Evolutionary conservation across 2,329 filamentous ascomycete genomes (phyloP).

Genomic region (Gaeumannomyces sp.): DNA sequence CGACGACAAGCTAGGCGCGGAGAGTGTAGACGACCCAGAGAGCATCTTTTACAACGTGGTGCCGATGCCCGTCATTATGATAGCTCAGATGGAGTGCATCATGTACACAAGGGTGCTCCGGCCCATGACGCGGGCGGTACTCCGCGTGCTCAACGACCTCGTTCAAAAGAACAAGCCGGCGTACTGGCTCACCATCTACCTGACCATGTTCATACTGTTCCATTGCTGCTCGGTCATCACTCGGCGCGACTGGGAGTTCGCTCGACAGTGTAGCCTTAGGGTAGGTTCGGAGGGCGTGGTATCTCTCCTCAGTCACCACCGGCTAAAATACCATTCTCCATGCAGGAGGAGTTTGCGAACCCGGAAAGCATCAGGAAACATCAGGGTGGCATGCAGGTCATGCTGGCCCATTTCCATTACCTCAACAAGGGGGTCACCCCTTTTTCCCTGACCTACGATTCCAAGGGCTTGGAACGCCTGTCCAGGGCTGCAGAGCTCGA

Average conservation of each 20-base stretch:
- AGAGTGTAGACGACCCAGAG: slow-evolving; percentile 11
- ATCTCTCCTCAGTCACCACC: no score
- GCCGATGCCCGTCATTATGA: slow-evolving; percentile 19
- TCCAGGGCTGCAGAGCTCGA: neutral
- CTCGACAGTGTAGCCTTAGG: slow-evolving; percentile 3
- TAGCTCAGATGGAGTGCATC: slow-evolving; percentile 21
- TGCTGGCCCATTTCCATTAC: slow-evolving; percentile 18
- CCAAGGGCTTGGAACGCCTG: neutral
- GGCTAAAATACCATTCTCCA: neutral
- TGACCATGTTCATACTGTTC: slow-evolving; percentile 19
- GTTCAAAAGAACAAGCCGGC: slow-evolving; percentile 17
- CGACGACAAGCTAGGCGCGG: slow-evolving; percentile 17
- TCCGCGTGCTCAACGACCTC: slow-evolving; percentile 18
- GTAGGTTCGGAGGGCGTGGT: neutral
- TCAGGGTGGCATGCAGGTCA: slow-evolving; percentile 15
- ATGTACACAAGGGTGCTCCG: slow-evolving; percentile 18
- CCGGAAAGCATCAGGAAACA: slow-evolving; percentile 15
- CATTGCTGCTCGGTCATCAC: slow-evolving; percentile 21
- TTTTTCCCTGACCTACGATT: neutral
- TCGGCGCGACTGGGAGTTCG: slow-evolving; percentile 16
- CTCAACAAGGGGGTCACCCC: slow-evolving; percentile 16
- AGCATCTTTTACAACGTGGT: slow-evolving; percentile 15
- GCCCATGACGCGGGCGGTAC: slow-evolving; percentile 17
- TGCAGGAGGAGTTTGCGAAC: slow-evolving; percentile 8
- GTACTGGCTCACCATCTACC: slow-evolving; percentile 21